These are phyloP conservation scores for Luvunga scandens DNA, from an alignment of 345 rosid species.

Conservation along the genomic window DNA sequence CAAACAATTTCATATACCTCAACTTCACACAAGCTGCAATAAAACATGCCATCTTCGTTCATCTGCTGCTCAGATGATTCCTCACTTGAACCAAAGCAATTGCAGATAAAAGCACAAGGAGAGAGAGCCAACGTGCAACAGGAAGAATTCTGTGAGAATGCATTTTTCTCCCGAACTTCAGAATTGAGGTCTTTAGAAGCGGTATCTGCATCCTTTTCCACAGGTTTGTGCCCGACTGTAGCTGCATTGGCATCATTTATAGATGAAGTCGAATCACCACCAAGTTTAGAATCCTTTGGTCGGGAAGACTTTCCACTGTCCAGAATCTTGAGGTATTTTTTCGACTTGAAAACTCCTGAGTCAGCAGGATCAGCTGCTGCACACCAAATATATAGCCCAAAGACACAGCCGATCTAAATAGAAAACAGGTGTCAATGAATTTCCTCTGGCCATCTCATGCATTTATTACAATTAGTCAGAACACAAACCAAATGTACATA, in stretches of 20 bases:
- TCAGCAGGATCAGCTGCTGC: conserved; percentile 96
- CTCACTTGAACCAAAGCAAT: conserved; percentile 45
- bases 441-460: neutral
- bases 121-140: conserved; percentile 44
- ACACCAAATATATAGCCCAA: conserved; percentile 80
- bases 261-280: conserved; percentile 60
- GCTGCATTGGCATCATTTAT: conserved; percentile 44
- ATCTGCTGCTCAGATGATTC: conserved; percentile 66
- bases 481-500: neutral
- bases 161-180: conserved; percentile 33
- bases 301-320: conserved; percentile 43
- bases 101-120: conserved; percentile 72
- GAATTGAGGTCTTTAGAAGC: conserved; percentile 30
- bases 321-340: conserved; percentile 69
- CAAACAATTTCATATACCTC: conserved; percentile 55
- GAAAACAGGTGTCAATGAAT: conserved; percentile 16
- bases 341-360: conserved; percentile 68
- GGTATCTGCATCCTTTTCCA: conserved; percentile 39
- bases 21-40: conserved; percentile 94
- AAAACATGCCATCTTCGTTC: conserved; percentile 98
- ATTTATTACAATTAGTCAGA: neutral
- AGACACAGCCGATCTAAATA: conserved; percentile 62
- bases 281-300: conserved; percentile 53
- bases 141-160: conserved; percentile 37
- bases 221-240: conserved; percentile 48